phyloP scores from a whole-genome alignment of 495 filamentous ascomycete species.

The Penicillium ucsense region DNA sequence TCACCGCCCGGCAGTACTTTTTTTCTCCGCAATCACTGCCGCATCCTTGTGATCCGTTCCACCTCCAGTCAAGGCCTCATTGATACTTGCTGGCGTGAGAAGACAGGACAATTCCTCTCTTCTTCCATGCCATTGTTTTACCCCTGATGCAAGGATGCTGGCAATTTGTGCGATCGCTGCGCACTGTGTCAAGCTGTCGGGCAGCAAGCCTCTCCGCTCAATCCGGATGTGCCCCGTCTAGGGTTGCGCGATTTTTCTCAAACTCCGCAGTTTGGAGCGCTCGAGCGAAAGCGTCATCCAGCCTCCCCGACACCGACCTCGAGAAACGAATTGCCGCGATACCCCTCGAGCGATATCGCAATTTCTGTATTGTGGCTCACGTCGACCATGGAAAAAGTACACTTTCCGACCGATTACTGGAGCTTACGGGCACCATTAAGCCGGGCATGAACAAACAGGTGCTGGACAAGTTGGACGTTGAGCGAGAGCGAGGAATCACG shows the following conservation, averaged over 20 bases:
- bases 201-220: slow-evolving; percentile 28
- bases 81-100: neutral
- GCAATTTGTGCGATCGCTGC: slow-evolving; percentile 43
- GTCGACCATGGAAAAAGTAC: slow-evolving; percentile 99
- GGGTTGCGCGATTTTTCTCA: slow-evolving; percentile 28
- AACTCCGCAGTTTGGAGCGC: slow-evolving; percentile 27
- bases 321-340: slow-evolving; percentile 79
- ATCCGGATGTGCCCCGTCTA: slow-evolving; percentile 11
- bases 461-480: slow-evolving; percentile 92
- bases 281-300: slow-evolving; percentile 16
- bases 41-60: neutral
- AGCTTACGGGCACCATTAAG: slow-evolving; percentile 89
- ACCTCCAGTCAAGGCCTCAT: neutral
- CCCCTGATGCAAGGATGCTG: slow-evolving; percentile 49
- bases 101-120: slow-evolving; percentile 2
- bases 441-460: slow-evolving; percentile 88
- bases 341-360: slow-evolving; percentile 84
- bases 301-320: slow-evolving; percentile 41
- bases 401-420: slow-evolving; percentile 81
- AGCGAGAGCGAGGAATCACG: slow-evolving; percentile 90
- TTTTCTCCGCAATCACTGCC: slow-evolving; percentile 19
- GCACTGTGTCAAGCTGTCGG: slow-evolving; percentile 30
- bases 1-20: slow-evolving; percentile 22
- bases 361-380: slow-evolving; percentile 96
- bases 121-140: slow-evolving; percentile 31